Percentiles rank a stretch among this genome's conserved stretches.
Evolutionary conservation across 2,329 filamentous ascomycete species (phyloP).

Genomic region (Colletotrichum tanaceti): DNA sequence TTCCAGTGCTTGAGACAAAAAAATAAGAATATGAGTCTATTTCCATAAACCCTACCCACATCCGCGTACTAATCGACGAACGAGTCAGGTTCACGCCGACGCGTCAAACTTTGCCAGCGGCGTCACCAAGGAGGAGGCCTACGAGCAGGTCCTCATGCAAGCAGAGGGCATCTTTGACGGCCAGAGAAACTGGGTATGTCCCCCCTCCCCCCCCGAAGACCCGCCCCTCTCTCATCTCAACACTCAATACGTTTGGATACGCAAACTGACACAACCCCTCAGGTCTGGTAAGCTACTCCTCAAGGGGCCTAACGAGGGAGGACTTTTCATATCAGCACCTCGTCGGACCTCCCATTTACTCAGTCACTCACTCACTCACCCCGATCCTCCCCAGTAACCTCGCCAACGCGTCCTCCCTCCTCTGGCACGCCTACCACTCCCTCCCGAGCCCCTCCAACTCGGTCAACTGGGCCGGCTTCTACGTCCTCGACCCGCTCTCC

Average conservation of each 20-base stretch:
- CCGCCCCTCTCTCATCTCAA: not conserved
- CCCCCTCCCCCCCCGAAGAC: not conserved
- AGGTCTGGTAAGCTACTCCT: slow-evolving; percentile 55
- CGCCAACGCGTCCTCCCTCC: slow-evolving; percentile 77
- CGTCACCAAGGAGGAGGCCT: slow-evolving; percentile 77
- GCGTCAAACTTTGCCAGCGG: slow-evolving; percentile 77
- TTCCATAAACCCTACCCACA: not conserved
- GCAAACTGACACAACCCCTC: slow-evolving; percentile 18
- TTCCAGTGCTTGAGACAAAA: not conserved
- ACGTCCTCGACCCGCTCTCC: slow-evolving; percentile 68
- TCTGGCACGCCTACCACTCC: slow-evolving; percentile 85
- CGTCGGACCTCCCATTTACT: not conserved
- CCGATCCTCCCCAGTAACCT: slow-evolving; percentile 69
- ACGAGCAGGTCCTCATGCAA: slow-evolving; percentile 78
- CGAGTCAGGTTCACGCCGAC: slow-evolving; percentile 77
- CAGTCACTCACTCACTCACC: not conserved
- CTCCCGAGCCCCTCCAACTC: slow-evolving; percentile 72
- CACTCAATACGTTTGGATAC: not conserved
- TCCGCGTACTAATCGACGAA: slow-evolving; percentile 5
- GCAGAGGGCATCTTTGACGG: slow-evolving; percentile 75
- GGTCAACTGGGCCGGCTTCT: slow-evolving; percentile 87
- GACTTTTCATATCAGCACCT: no score
- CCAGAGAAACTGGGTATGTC: slow-evolving; percentile 81
- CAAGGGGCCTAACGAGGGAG: not conserved
- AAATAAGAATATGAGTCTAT: no score